These are phyloP conservation scores for Pseudoscleropodium purum DNA, from an alignment of 225 moss, liverwort and hornwort species.

Conservation along the genomic window DNA sequence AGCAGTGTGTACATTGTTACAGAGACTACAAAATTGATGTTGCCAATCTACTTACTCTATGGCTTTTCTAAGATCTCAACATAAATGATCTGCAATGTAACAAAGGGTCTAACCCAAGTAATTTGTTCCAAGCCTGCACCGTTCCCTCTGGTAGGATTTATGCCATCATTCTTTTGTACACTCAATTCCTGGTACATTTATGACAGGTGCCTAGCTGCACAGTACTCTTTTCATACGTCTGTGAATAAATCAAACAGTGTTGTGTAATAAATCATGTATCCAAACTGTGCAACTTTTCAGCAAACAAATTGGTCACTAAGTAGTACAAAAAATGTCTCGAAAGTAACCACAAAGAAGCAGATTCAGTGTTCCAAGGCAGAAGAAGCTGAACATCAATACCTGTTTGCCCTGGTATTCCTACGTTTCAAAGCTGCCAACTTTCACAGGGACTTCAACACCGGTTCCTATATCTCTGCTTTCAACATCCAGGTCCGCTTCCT, in stretches of 20 bases:
- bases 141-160: neutral
- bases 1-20: neutral
- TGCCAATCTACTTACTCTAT: neutral
- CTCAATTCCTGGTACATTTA: neutral
- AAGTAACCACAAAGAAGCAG: neutral
- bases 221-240: neutral
- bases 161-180: constrained; percentile 6
- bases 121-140: neutral
- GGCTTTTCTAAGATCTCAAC: neutral
- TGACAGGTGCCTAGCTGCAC: neutral
- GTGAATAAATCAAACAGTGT: neutral
- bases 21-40: neutral
- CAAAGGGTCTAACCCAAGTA: neutral
- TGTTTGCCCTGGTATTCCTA: neutral
- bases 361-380: neutral
- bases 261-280: neutral
- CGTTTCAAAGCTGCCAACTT: constrained; percentile 6
- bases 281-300: neutral
- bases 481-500: constrained; percentile 9
- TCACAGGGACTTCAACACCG: neutral
- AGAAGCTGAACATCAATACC: neutral
- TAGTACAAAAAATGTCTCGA: neutral
- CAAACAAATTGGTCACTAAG: neutral
- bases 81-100: constrained; percentile 1
- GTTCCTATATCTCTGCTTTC: neutral